phyloP scores from a whole-genome alignment of 208 protist species.

The Leishmania tropica region DNA sequence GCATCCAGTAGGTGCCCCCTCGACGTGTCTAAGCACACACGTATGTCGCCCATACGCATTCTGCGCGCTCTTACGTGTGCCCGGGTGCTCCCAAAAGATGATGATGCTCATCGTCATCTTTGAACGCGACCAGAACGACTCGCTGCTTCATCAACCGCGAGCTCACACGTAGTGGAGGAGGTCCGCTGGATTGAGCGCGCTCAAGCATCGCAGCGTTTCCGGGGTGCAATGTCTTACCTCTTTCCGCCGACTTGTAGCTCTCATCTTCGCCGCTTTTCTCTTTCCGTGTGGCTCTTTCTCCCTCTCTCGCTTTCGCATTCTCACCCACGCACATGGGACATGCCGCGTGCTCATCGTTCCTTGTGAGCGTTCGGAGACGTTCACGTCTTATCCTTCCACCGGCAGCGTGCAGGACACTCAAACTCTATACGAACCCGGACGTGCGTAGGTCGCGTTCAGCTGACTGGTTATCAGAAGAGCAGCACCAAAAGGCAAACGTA shows the following conservation, averaged over 20 bases:
- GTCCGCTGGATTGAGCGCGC: not conserved
- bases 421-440: not conserved
- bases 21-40: no score
- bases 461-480: not conserved
- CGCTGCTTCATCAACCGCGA: not conserved
- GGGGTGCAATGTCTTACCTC: not conserved
- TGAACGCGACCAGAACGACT: not conserved
- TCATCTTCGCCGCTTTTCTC: not conserved
- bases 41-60: not conserved
- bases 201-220: not conserved
- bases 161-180: not conserved
- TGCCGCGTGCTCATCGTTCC: not conserved
- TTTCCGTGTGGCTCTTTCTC: not conserved
- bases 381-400: not conserved
- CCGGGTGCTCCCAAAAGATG: not conserved
- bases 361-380: not conserved
- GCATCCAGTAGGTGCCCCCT: no score
- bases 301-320: conserved; percentile 8
- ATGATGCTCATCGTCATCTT: not conserved
- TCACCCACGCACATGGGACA: not conserved
- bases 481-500: not conserved
- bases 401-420: not conserved
- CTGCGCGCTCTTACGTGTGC: not conserved
- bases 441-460: not conserved
- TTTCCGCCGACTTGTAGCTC: not conserved